Base-by-base conservation (phyloP, 495 filamentous ascomycete species). In the Umbilicaria muhlenbergii region DNA sequence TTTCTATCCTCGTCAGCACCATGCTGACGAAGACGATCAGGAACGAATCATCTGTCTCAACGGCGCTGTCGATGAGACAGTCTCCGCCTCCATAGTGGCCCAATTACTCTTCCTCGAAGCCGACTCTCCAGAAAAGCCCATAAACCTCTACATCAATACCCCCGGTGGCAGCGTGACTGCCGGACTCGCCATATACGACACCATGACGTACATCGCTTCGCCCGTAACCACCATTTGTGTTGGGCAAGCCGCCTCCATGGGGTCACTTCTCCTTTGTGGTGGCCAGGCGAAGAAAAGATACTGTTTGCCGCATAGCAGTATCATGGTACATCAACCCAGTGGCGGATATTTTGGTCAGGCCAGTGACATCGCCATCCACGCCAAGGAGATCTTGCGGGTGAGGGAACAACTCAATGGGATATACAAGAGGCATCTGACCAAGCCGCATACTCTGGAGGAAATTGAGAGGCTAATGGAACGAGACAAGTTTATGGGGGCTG, bases 91-190 rank as follows among this genome's bases (percentile, higher is more conserved):
- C 39, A 84, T 94, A 51, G 89, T 95, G 17, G 86, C 91, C 2
- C 91, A 98, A 58, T 78, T 98, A 46, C 81, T 98, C 48, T 96
- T 87, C 73, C 86, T 96, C 57, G 91, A 98, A 74, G 91, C 91
- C 49, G 91, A 95, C 54, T 84, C 84, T 62, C 91, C 89, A 5
- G 67, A 86, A 47, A 94, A 94, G 59, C 78, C 86, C 24, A 95
- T 98, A 44, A 86, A 83, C 45, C 82, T 98, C 51, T 98, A 98
- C 63, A 96, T 98, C 62, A 92, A 98, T 62, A 89, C 85, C 0
- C 92, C 92, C 3, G 91, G 91, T 24, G 91, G 91, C 31, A 86
- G 81, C n/a, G 91, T 98, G 34, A 95, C 89, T 42, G 87, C 85
- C 0, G 80, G 91, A 5, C 73, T 98, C 24, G 88, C 91, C 38